Evolutionary conservation across 208 protist species (phyloP), one percentile per base, ranked within the genome.

Genomic region (Naegleria fowleri): DNA sequence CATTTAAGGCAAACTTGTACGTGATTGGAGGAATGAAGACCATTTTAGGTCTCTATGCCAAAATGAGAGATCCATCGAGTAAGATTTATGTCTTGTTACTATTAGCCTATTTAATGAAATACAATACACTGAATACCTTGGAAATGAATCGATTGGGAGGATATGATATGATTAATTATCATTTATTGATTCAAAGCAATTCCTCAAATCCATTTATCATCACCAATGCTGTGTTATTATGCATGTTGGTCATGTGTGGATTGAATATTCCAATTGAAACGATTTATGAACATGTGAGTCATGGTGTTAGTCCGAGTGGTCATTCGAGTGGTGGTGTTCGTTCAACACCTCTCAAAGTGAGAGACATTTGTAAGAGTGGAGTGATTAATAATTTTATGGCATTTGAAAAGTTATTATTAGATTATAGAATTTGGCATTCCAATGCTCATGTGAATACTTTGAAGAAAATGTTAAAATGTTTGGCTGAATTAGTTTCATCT

Each of bases 1-100:
- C 86, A 51, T 89, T 89, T 67, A 89, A 89, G 33, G 51, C 4
- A 38, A 89, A 67, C 67, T 41, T 89, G 6, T 89, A 89, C 40
- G 41, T 19, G 0, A 89, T 89, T 38, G 48, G 48, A 19, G 86
- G 86, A 52, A 89, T 58, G 41, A 41, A 29, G 5, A 1, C 41
- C 5, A 89, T 89, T 86, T 86, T 86, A 48, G 83, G 83, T 36
- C 29, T 79, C 9, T 79, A 79, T 79, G 29, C 29, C 9, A 79
- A 79, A 33, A 79, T 36, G 29, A 79, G n/a, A 79, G 67, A 79
- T 79, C 67, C 67, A 36, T 79, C 67, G n/a, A 79, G 67, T 67
- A 89, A 89, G n/a, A 67, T 89, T 67, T 48, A 51, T 29, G 9
- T 58, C 16, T 36, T 88, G 16, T 15, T 48, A 67, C 5, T 89